Conservation (phyloP, 192 early-diverging fungal species). For the Rhizophagus sp. region DNA sequence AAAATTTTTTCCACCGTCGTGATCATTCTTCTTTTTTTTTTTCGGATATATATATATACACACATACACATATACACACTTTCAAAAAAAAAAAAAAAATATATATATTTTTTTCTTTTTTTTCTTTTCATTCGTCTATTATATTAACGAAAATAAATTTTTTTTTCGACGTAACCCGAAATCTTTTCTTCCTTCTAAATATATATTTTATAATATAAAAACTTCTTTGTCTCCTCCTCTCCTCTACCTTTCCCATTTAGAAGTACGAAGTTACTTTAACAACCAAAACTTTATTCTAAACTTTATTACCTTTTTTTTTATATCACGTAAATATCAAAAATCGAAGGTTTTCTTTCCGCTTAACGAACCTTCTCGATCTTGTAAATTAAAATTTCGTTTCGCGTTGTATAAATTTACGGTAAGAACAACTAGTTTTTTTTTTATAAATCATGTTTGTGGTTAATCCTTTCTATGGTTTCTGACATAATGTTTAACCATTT, state of each 20-base stretch:
- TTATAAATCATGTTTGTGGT: background rate
- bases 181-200: background rate
- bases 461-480: too few species aligned
- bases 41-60: slow-evolving; percentile 23
- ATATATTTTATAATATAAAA: background rate
- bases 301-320: background rate
- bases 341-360: background rate
- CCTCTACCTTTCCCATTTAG: background rate
- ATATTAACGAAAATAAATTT: background rate
- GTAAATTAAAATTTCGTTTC: background rate
- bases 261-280: background rate
- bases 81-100: background rate
- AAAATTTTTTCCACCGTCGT: background rate
- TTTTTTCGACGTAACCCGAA: background rate
- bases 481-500: too few species aligned
- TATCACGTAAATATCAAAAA: background rate
- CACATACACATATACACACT: background rate
- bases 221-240: background rate
- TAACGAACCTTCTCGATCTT: background rate
- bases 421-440: background rate
- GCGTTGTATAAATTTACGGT: background rate
- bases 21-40: background rate
- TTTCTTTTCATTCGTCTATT: background rate
- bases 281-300: background rate
- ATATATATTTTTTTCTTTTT: too few species aligned